Percentiles rank a stretch among this genome's conserved stretches.
phyloP scores from a whole-genome alignment of 768 basidiomycete species.

The Dendrothele bispora region DNA sequence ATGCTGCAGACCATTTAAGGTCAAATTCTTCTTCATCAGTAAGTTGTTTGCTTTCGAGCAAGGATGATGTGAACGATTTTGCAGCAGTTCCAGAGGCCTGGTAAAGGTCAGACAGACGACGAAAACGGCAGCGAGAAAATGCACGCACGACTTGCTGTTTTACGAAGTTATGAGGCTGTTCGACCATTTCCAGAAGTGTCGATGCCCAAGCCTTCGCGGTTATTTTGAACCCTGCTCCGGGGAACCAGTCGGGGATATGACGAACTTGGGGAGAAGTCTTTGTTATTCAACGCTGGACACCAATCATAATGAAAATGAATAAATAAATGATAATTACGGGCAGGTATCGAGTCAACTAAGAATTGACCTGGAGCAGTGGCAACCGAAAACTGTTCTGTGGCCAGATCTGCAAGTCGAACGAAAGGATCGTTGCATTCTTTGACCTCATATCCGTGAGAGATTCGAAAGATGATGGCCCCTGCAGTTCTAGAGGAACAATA shows the following conservation, averaged over 20 bases:
- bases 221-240: conserved; percentile 57
- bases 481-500: conserved; percentile 35
- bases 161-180: conserved; percentile 54
- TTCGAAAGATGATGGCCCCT: conserved; percentile 52
- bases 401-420: conserved; percentile 50
- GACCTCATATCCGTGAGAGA: conserved; percentile 55
- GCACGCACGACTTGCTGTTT: conserved; percentile 57
- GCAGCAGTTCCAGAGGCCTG: conserved; percentile 61
- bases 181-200: conserved; percentile 56
- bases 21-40: conserved; percentile 57
- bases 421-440: conserved; percentile 51
- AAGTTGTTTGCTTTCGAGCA: conserved; percentile 52
- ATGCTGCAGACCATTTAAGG: conserved; percentile 67
- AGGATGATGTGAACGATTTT: conserved; percentile 56
- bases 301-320: not conserved
- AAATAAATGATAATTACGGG: conserved; percentile 30
- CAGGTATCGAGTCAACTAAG: conserved; percentile 51
- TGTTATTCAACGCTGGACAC: not conserved
- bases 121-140: not conserved
- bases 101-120: not conserved
- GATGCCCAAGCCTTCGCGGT: conserved; percentile 53
- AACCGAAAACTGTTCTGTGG: conserved; percentile 54
- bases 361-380: conserved; percentile 52
- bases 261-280: conserved; percentile 38
- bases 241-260: conserved; percentile 62